Conservation (phyloP, 768 basidiomycete genomes). For the Lepiota venenata region DNA sequence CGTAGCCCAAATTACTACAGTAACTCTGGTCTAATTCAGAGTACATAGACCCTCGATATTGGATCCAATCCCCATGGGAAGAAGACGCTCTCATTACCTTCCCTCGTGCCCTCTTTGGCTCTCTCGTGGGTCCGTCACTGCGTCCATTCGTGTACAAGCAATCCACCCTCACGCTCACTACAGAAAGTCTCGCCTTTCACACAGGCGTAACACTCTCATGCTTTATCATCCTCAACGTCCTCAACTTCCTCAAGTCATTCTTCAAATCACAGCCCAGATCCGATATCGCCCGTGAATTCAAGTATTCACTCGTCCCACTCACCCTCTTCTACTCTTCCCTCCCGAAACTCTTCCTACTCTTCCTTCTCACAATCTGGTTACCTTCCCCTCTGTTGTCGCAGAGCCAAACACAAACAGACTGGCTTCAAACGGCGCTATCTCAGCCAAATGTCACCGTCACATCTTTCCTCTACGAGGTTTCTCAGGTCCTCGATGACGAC, state of each 20-base stretch:
- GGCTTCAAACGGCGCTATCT: conserved; percentile 23
- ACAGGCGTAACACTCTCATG: conserved; percentile 58
- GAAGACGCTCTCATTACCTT: conserved; percentile 47
- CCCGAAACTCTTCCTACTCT: conserved; percentile 81
- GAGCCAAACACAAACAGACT: conserved; percentile 22
- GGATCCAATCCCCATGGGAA: conserved; percentile 45
- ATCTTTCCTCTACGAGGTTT: conserved; percentile 27
- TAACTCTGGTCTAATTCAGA: not conserved
- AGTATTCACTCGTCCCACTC: conserved; percentile 74
- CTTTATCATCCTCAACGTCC: conserved; percentile 42
- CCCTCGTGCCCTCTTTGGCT: conserved; percentile 60
- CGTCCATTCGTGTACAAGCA: not conserved
- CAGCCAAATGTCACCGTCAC: conserved; percentile 25
- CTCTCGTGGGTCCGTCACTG: conserved; percentile 48
- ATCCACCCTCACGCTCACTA: not conserved
- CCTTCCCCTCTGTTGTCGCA: conserved; percentile 34
- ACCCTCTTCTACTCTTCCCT: conserved; percentile 80
- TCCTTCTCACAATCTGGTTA: conserved; percentile 78
- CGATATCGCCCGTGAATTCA: conserved; percentile 64
- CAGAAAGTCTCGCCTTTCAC: conserved; percentile 79
- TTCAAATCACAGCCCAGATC: conserved; percentile 25
- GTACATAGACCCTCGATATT: conserved; percentile 35
- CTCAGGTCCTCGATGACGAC: conserved; percentile 66
- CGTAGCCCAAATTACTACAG: conserved; percentile 13
- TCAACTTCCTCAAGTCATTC: conserved; percentile 17